Base-by-base conservation (phyloP, 768 basidiomycete species). In the Auriscalpium orientale region DNA sequence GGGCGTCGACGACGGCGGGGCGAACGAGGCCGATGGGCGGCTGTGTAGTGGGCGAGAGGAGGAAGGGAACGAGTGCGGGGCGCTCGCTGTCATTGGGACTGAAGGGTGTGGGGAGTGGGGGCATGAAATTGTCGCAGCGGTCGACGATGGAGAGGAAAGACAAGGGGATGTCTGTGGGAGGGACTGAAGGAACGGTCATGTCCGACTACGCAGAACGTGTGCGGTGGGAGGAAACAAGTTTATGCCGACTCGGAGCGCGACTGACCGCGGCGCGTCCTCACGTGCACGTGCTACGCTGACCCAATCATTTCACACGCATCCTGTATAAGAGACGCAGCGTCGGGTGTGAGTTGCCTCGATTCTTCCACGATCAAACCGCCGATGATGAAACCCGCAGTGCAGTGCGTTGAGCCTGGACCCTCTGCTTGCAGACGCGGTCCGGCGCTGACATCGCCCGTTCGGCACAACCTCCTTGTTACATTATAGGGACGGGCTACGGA, bases 121-220 rank as follows among this genome's bases (percentile, higher is more conserved):
- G 61, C 38, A 72, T 76, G 54, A 82, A 82, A 68, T 93, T 94
- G 69, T 93, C 82, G 76, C 88, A 91, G 44, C 71, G 66, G 51
- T 83, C 72, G 58, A 93, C 70, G 56, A 93, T 66, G 22, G 85
- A 78, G 22, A 92, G 76, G 62, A 85, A 83, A 43, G 40, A 43
- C 13, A 8, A 8, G 40, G 40, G 3, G 40, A 4, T 43, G 40
- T 8, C 40, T 18, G 2, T 8, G 4, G 40, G 15, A 43, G 18
- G 13, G 15, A 8, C 18, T 5, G 40, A 8, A 43, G 40, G 40
- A 8, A 3, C 1, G 28, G 28, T 4, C 28, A 28, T 28, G 28
- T 7, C n/a, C n/a, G n/a, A n/a, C n/a, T n/a, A n/a, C n/a, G n/a
- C n/a, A n/a, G n/a, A n/a, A n/a, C n/a, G n/a, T n/a, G n/a, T n/a